Evolutionary conservation across 176 grass and related monocot species (phyloP), one percentile per base, ranked within the genome.

Genomic region (Cenchrus fungigraminus): DNA sequence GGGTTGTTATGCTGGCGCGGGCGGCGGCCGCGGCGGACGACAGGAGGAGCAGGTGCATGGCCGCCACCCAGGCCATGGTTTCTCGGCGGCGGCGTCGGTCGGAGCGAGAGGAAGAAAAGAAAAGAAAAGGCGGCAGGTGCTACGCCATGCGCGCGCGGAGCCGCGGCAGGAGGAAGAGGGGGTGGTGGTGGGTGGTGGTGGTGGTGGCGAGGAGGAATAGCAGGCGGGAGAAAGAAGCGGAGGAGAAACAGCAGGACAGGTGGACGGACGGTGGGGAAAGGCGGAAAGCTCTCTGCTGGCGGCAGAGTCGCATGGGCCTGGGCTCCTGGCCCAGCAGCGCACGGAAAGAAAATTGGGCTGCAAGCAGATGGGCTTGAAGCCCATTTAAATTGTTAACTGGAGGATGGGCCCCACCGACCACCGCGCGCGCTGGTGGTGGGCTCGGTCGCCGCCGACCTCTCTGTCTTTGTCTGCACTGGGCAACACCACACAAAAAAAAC

Each of bases 31-130:
- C 73, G 29, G 67, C 49, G 78, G 46, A 6, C n/a, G 25, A 13
- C 12, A 77, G n/a, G 4, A 89, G 61, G 65, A 86, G 57, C 28
- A 78, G 79, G 49, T 54, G 15, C 49, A 52, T 15, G 50, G 59
- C 88, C 79, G 79, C 88, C 84, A 79, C 73, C 42, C 65, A 49
- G 51, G 84, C 79, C 84, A 87, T 90, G 80, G 79, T 13, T 25
- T 25, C 25, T 25, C n/a, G 59, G 25, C 59, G 59, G 3, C 8
- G 58, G 3, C 20, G 56, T 50, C 59, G 44, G 17, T 37, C 66
- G 19, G 43, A 8, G 4, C 37, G 37, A 37, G 34, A 37, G 37
- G 37, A 40, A 40, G 25, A 25, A 25, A 25, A 25, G 25, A 25
- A 40, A 40, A 4, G 2, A 4, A 4, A 40, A 40, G n/a, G 6